Base-by-base conservation (phyloP, 768 basidiomycete species). In the Rhizopogon salebrosus region DNA sequence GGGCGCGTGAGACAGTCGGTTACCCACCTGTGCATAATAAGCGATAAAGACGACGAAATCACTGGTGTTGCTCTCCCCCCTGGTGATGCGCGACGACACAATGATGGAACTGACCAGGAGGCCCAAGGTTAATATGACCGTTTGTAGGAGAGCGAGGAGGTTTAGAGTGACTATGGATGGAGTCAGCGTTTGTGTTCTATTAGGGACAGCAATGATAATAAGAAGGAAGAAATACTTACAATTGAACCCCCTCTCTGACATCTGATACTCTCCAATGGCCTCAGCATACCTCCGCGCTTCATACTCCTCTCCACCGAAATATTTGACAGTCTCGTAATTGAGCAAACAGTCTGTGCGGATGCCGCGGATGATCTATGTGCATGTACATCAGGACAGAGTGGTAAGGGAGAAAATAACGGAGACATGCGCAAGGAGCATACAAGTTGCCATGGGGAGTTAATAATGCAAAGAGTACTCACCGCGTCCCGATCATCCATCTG, bases 271-370 rank as follows among this genome's bases (percentile, higher is more conserved):
- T 14, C 75, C 65, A 56, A 95, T 77, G 3, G 92, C 89, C 13
- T 84, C 77, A 14, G 72, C 66, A 62, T 91, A 92, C 29, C 92
- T 77, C 37, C 75, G 74, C n/a, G 77, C 78, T 63, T 94, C 92
- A 60, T 92, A 82, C 23, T 80, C 76, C 67, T 95, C 92, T 14
- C 89, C 87, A n/a, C 83, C 83, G 64, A 93, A 93, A 65, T 91
- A 91, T 67, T 90, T 93, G 60, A 92, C 85, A 6, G 89, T 92
- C 66, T 89, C 87, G 57, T 89, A 89, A 63, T 89, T 88, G 51
- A 89, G 76, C 31, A 92, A 68, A 59, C 83, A 83, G 61, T 93
- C 90, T 6, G 88, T 85, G 59, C 89, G 85, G 49, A 93, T n/a
- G n/a, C n/a, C n/a, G n/a, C n/a, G n/a, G n/a, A n/a, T 92, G 23